A percentile compares a stretch with the other conserved stretches of the same genome.
Conservation (phyloP, 1,284 basidiomycete species). For the Leccinum subatratum region DNA sequence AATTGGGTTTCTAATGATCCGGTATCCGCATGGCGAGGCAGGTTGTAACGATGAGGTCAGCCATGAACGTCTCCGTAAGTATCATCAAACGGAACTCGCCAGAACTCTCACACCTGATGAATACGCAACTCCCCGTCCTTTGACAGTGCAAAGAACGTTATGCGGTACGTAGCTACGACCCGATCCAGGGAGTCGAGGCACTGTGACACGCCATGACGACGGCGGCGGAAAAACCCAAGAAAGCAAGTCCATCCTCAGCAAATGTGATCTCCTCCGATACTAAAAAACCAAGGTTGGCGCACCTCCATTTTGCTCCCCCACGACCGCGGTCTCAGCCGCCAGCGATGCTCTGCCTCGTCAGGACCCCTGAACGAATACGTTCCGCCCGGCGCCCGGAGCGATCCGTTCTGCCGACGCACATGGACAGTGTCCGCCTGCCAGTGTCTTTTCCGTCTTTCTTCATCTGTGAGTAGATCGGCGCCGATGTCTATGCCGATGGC, state of each 20-base stretch:
- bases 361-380: conserved; percentile 22
- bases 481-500: neutral
- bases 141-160: conserved; percentile 28
- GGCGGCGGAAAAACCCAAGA: neutral
- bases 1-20: conserved; percentile 17
- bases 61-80: conserved; percentile 20
- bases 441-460: neutral
- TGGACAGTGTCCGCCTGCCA: conserved; percentile 5
- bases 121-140: conserved; percentile 34
- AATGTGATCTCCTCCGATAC: too few species aligned
- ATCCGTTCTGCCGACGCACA: conserved; percentile 13
- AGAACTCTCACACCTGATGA: conserved; percentile 25
- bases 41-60: conserved; percentile 32
- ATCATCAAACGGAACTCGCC: neutral
- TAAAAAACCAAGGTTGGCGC: conserved; percentile 1
- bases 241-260: neutral
- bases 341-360: conserved; percentile 26
- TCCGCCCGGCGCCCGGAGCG: conserved; percentile 4
- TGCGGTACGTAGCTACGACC: conserved; percentile 32
- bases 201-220: conserved; percentile 10
- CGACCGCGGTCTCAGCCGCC: conserved; percentile 17
- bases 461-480: neutral
- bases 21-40: conserved; percentile 32
- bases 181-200: conserved; percentile 23
- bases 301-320: conserved; percentile 24